Conservation (phyloP, 129 eudicot species). For the Sambucus nigra region DNA sequence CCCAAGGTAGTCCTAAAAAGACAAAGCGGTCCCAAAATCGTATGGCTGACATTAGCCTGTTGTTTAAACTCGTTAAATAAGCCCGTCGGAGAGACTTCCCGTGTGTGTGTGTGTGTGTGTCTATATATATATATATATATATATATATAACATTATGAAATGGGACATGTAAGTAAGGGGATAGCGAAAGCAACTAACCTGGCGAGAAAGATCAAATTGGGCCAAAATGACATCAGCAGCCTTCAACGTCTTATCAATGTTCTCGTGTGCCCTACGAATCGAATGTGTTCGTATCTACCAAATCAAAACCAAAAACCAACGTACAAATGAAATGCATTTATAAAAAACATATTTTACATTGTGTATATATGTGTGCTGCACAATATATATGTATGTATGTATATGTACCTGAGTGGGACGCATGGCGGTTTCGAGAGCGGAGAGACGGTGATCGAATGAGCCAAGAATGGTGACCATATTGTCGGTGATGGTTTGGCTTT, state of each 20-base stretch:
- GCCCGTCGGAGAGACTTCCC: too few species aligned
- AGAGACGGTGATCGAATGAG: conserved; percentile 86
- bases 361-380: neutral
- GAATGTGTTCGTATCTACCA: conserved; percentile 70
- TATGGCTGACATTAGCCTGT: too few species aligned
- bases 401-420: conserved; percentile 99
- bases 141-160: too few species aligned
- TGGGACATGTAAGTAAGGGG: too few species aligned
- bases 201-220: conserved; percentile 60
- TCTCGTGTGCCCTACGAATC: conserved; percentile 83
- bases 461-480: conserved; percentile 78
- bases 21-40: too few species aligned
- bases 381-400: too few species aligned
- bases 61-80: too few species aligned
- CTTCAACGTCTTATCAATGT: conserved; percentile 77
- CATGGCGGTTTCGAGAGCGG: conserved; percentile 96
- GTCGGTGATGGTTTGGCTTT: conserved; percentile 70
- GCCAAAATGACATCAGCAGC: conserved; percentile 51
- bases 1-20: too few species aligned
- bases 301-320: neutral
- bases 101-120: too few species aligned
- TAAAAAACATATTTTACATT: too few species aligned
- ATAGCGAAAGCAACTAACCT: conserved; percentile 29
- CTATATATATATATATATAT: neutral
- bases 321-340: too few species aligned